Base-by-base conservation (phyloP, 495 filamentous ascomycete species). In the Jackrogersella multiformis region DNA sequence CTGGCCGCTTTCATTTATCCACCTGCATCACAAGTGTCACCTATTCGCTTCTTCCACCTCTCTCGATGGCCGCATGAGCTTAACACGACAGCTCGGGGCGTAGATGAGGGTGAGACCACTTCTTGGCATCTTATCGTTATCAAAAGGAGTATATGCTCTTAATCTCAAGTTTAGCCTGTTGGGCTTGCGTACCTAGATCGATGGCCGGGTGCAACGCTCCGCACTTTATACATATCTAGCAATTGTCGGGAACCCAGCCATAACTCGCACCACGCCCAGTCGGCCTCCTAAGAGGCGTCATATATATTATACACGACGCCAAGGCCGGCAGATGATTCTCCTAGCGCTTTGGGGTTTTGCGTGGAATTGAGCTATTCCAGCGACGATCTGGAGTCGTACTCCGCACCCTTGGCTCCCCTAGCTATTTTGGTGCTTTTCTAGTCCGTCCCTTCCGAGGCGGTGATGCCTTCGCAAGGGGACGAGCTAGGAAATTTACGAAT, bases 241-340 rank as follows among this genome's bases (percentile, higher is more conserved):
- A 54, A 34, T 21, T 48, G 51, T 61, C 56, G 55, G 59, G 60
- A 55, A 34, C 61, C 61, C 45, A 65, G 56, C 45, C 23, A 34
- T 38, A 52, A 66, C 56, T 42, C 38, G 56, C 46, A 49, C 45
- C 23, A 13, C 49, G 66, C 56, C 60, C 49, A 63, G 61, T 66
- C 66, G 62, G 61, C 55, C 42, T 54, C 61, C 41, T 34, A 60
- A 28, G 53, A 52, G 41, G 63, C 60, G 66, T 67, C 70, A 67
- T 66, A 41, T 70, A 70, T 70, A 73, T 74, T 57, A 60, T 66
- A 68, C 46, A 62, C 55, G 28, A 64, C 58, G 68, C 73, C 73
- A 73, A 75, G 73, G 52, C 44, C 73, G 73, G 73, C 71, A 73
- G 73, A 75, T 75, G 59, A 45, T 23, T 68, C 52, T 60, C n/a